These are phyloP conservation scores for Trametes meyenii DNA, from an alignment of 768 basidiomycete species.

Conservation along the genomic window DNA sequence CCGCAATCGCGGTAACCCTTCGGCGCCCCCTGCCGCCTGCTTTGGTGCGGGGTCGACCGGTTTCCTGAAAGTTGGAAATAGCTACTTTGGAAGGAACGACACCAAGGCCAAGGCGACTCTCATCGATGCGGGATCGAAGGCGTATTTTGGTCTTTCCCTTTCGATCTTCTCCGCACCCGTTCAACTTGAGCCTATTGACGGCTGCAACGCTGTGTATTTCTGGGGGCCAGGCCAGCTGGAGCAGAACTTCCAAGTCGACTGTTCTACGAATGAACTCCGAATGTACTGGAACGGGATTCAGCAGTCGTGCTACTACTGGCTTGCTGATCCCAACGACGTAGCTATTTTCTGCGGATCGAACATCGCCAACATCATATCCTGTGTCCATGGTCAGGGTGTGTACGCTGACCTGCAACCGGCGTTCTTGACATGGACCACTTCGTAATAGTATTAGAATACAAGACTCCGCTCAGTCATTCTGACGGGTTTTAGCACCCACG, in stretches of 20 bases:
- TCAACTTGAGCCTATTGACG: not conserved
- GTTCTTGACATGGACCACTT: no score
- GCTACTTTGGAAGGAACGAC: conserved; percentile 3
- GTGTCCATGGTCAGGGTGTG: no score
- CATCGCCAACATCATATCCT: no score
- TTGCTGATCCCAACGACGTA: no score
- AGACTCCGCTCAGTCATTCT: no score
- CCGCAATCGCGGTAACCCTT: not conserved
- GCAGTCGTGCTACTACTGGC: not conserved
- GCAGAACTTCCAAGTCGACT: conserved; percentile 5
- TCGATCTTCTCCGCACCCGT: not conserved
- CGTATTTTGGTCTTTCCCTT: conserved; percentile 19
- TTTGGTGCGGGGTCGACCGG: conserved; percentile 12
- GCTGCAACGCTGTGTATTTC: conserved; percentile 1
- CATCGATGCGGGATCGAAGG: conserved; percentile 8
- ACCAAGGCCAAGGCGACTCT: conserved; percentile 1
- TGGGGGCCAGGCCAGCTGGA: not conserved
- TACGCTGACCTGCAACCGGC: no score
- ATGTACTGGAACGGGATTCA: not conserved
- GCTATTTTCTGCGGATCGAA: no score
- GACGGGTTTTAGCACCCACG: no score
- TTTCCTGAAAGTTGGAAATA: conserved; percentile 8
- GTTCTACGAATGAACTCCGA: not conserved
- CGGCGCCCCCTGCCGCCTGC: conserved; percentile 4
- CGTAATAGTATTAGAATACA: no score